phyloP scores from a whole-genome alignment of 768 basidiomycete species.

The Russula sp. region DNA sequence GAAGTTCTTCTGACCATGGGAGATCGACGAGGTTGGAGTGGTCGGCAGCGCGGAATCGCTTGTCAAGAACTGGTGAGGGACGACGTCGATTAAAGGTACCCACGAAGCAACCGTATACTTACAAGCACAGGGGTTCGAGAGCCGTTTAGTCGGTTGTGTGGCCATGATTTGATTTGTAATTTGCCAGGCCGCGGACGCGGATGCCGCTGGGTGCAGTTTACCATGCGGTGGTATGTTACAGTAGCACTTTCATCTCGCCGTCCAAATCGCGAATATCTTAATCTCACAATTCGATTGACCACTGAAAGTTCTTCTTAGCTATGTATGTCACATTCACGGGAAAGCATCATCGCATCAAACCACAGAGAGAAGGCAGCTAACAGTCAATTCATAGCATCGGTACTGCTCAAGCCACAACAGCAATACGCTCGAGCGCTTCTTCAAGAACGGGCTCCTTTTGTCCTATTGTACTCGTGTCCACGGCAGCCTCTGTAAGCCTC shows the following conservation, averaged over 20 bases:
- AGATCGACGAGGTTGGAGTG: background rate
- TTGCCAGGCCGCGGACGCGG: no score
- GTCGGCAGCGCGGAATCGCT: no score
- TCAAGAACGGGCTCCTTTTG: conserved; percentile 18
- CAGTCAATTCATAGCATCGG: background rate
- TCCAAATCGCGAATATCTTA: background rate
- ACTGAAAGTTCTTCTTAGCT: background rate
- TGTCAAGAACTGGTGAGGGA: no score
- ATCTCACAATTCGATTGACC: background rate
- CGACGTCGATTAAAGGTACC: no score
- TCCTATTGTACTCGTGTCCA: conserved; percentile 24
- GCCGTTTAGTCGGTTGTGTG: no score
- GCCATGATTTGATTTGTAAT: no score
- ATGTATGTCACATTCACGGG: background rate
- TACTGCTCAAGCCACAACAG: conserved; percentile 25
- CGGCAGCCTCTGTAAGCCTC: conserved; percentile 14
- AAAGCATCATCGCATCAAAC: background rate
- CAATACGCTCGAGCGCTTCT: conserved; percentile 21
- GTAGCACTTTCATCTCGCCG: background rate
- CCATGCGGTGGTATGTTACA: no score
- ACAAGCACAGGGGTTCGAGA: no score
- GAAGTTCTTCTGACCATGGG: background rate
- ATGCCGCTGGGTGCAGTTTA: no score
- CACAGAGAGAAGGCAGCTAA: background rate
- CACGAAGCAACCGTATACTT: no score